Base-by-base conservation (phyloP, 805 yeast genomes). In the Isabelozyma heimii region DNA sequence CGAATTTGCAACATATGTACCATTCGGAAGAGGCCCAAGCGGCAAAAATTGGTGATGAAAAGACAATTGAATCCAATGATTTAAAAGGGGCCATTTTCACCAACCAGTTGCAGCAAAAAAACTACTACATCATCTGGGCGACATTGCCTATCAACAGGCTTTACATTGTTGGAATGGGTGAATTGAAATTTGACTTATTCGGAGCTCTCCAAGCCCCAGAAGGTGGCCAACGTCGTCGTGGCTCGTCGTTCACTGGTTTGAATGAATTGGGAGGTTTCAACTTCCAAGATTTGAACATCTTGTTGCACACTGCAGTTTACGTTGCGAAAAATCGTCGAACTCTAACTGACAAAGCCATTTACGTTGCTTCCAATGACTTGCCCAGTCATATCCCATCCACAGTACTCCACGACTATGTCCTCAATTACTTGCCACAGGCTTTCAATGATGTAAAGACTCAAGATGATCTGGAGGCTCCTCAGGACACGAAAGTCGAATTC, bases 241-340 rank as follows among this genome's bases (percentile, higher is more conserved):
- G 71, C 10, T 66, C 72, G n/a, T 69, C 75, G 20, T 68, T 69
- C 48, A 58, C 71, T 6, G 70, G 70, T 5, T 46, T 71, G 30
- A 68, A 69, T 54, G 76, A 70, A 4, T 57, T 71, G 51, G 75
- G 73, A n/a, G 75, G 73, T 1, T 58, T 54, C 52, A 71, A 70
- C 48, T 72, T 72, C 59, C 74, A 70, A 47, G 77, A 72, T 51
- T 60, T 69, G 49, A 73, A 67, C 50, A 51, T 71, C 10, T 59
- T 72, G 47, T 52, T 72, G 40, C 52, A 56, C 8, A 49, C 61
- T 2, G 75, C 75, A 5, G 54, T 62, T 37, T 51, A 58, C 42
- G 63, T 67, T 17, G 67, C 67, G 6, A 55, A 52, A 37, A 54
- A 61, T 16, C 52, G 63, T 38, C 45, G 53, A 9, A 24, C 52